phyloP scores from a whole-genome alignment of 345 rosid species.

The Salix dunnii region DNA sequence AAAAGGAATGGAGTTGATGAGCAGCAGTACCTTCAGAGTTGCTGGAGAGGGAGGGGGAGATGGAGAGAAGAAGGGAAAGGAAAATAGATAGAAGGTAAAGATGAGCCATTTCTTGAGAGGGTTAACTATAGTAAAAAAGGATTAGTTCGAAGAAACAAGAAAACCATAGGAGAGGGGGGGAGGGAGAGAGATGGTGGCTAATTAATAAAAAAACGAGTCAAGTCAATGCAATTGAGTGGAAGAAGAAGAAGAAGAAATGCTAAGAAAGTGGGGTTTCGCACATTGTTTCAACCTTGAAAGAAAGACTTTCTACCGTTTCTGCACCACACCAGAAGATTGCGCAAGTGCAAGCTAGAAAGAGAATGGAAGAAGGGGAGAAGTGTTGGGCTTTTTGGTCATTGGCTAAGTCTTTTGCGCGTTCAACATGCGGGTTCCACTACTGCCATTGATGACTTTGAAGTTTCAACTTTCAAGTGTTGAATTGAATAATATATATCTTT shows the following conservation, averaged over 20 bases:
- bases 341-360: background rate
- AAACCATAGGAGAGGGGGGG: background rate
- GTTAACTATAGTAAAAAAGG: background rate
- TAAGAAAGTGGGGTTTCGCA: background rate
- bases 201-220: background rate
- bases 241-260: background rate
- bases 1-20: slow-evolving; percentile 1
- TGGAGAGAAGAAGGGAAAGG: slow-evolving; percentile 21
- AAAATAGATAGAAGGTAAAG: slow-evolving; percentile 8
- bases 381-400: background rate
- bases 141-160: background rate
- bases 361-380: background rate
- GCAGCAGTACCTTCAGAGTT: slow-evolving; percentile 50
- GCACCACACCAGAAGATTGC: background rate
- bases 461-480: no score
- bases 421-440: background rate
- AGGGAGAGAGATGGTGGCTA: background rate
- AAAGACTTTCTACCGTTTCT: background rate
- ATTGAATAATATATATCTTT: background rate
- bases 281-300: background rate
- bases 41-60: slow-evolving; percentile 43
- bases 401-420: background rate
- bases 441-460: no score
- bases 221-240: background rate
- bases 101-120: slow-evolving; percentile 22